phyloP scores from a whole-genome alignment of 176 grass and related monocot species.

The Oryza meridionalis region DNA sequence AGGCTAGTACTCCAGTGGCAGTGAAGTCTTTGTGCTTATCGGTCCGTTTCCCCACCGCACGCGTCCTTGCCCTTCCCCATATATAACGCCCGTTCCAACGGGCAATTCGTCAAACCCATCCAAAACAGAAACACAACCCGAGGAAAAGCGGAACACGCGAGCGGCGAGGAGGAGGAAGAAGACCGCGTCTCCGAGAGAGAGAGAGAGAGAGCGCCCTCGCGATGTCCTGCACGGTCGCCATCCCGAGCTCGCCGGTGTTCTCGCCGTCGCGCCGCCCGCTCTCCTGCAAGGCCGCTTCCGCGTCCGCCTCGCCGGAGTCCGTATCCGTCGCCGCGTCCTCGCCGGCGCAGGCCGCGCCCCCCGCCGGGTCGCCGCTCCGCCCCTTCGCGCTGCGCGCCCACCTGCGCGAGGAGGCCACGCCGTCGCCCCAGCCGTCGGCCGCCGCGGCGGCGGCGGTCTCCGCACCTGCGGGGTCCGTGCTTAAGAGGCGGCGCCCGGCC shows the following conservation, averaged over 20 bases:
- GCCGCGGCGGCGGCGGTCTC: neutral
- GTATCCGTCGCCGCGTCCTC: conserved; percentile 43
- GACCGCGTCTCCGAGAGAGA: neutral
- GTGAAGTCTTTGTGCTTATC: neutral
- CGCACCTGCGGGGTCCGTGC: conserved; percentile 27
- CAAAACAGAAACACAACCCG: conserved; percentile 31
- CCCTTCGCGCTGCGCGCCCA: conserved; percentile 49
- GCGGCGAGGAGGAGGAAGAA: neutral
- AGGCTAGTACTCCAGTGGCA: neutral
- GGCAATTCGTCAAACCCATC: conserved; percentile 40
- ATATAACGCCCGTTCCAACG: conserved; percentile 51
- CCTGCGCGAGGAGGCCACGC: conserved; percentile 47
- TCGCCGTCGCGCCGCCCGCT: conserved; percentile 77
- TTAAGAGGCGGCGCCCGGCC: conserved; percentile 88
- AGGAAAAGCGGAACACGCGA: conserved; percentile 2
- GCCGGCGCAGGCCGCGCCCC: conserved; percentile 36
- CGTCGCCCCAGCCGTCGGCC: conserved; percentile 22
- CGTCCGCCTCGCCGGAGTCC: conserved; percentile 53
- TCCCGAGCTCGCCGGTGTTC: conserved; percentile 92
- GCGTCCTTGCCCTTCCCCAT: neutral
- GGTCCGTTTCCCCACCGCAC: conserved; percentile 15
- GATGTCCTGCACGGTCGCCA: conserved; percentile 92
- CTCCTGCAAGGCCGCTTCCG: conserved; percentile 66
- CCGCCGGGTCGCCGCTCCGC: conserved; percentile 47
- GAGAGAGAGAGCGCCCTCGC: neutral